Base-by-base conservation (phyloP, 352 stramenopile species). In the Phytophthora palmivora region DNA sequence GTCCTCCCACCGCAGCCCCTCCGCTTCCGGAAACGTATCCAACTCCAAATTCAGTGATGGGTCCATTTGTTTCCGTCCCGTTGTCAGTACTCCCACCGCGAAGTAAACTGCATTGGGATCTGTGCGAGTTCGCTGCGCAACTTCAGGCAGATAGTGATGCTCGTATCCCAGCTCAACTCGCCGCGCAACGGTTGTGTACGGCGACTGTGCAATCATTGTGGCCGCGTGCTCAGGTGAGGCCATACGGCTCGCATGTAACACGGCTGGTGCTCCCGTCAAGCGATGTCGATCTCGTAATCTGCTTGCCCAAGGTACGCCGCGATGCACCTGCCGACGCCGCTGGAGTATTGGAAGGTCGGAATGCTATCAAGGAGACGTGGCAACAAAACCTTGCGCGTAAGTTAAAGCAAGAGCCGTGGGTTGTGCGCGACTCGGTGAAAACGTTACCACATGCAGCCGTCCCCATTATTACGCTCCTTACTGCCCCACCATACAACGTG, bases 351-450 rank as follows among this genome's bases (percentile, higher is more conserved):
- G 97, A 99, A 88, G 97, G 97, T 34, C 84, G 97, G 60, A 99
- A 99, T 73, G 97, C 97, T 14, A 99, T 99, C 62, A 99, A 99
- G 65, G 96, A 99, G 67, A 98, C 94, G 6, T 98, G 94, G 82
- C 97, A 99, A 71, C 97, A 99, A 69, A 93, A 99, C 28, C 81
- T 99, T 11, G 93, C 96, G 19, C 85, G 97, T 30, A 98, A 98
- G 52, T 74, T 99, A 10, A 96, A 96, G 15, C 84, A 91, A 63
- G 95, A 98, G 49, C 80, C 87, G 3, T 98, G 93, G 93, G 91
- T 98, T 37, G 80, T 97, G 18, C 79, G 76, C 9, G 87, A 97
- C 54, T 98, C 95, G 22, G 97, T 99, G 34, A 99, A 99, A 70
- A 95, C 97, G 22, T 97, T 99, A 22, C 95, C 97, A n/a, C 82